Evolutionary conservation across 139 green algal genomes (phyloP), one percentile per base, ranked within the genome.

Genomic region (Closterium sp.): DNA sequence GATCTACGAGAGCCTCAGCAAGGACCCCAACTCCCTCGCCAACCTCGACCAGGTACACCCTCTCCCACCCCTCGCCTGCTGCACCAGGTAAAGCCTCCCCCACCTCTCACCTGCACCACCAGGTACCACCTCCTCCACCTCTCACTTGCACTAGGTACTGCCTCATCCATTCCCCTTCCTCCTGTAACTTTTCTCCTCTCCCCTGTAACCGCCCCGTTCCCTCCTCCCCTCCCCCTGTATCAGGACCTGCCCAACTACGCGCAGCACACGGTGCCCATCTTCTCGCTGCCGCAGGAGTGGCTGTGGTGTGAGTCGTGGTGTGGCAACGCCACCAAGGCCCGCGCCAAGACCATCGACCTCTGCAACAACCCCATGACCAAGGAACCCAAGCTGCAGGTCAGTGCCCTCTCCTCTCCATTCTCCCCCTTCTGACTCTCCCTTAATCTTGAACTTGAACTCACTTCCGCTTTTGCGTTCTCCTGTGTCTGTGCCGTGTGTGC

Each of bases 361-460:
- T 99, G 98, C 97, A 99, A 99, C 96, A 99, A 99, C 96, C 98
- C 98, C 24, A 96, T 98, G 93, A 99, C 98, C 70, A 99, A 99
- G 97, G 98, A 99, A 95, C 98, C 98, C 91, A 99, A 99, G 96
- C 96, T 99, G 19, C 88, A 95, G 92, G 91, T 94, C 10, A 38
- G 88, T 86, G 85, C 22, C 79, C 79, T 45, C 5, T 50, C 38
- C 38, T 50, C 38, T 50, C 38, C 38, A 50, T 50, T 50, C 38
- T 50, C 0, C 38, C 38, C 38, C 5, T 50, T 50, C 4, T 50
- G 6, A 50, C 38, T 50, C 38, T 50, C 7, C 38, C 38, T 50
- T 50, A 0, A 50, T 0, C 6, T 50, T 0, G 38, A 50, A 50
- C 38, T 13, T 50, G 38, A 50, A 50, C 13, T 2, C 38, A 50